phyloP scores from a whole-genome alignment of 768 basidiomycete species.

The Boletus subparvulus region DNA sequence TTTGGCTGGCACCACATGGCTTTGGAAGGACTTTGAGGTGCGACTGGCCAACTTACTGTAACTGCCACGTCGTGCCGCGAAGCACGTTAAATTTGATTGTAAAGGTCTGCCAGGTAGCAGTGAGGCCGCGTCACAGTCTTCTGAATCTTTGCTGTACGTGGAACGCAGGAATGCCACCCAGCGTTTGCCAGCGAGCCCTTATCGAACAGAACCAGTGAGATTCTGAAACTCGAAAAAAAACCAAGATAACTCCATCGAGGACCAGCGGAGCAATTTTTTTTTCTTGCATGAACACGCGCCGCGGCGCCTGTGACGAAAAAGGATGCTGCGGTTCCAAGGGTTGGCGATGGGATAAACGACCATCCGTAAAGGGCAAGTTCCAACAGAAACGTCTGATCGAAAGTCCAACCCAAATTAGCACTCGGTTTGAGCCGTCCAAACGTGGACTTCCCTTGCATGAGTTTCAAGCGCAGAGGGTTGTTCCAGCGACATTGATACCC shows the following conservation, averaged over 20 bases:
- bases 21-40: background rate
- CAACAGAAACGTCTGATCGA: slow-evolving; percentile 32
- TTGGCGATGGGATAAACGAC: slow-evolving; percentile 18
- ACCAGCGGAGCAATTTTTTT: background rate
- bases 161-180: background rate
- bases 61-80: slow-evolving; percentile 1
- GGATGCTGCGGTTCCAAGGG: slow-evolving; percentile 8
- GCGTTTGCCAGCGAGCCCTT: background rate
- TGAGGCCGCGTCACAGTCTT: background rate
- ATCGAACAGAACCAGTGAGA: background rate
- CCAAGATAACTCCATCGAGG: slow-evolving; percentile 20
- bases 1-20: slow-evolving; percentile 2
- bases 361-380: slow-evolving; percentile 23
- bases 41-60: background rate
- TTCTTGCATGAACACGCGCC: slow-evolving; percentile 8
- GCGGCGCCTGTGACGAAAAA: background rate
- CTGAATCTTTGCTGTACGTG: background rate
- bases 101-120: background rate
- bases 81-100: background rate
- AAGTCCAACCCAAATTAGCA: slow-evolving; percentile 12
- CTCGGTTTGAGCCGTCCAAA: slow-evolving; percentile 23
- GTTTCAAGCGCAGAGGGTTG: background rate
- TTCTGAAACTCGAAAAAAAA: background rate
- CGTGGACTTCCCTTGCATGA: background rate
- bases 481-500: slow-evolving; percentile 9